Conservation (phyloP, 345 rosid genomes). For the Citrus reticulata region DNA sequence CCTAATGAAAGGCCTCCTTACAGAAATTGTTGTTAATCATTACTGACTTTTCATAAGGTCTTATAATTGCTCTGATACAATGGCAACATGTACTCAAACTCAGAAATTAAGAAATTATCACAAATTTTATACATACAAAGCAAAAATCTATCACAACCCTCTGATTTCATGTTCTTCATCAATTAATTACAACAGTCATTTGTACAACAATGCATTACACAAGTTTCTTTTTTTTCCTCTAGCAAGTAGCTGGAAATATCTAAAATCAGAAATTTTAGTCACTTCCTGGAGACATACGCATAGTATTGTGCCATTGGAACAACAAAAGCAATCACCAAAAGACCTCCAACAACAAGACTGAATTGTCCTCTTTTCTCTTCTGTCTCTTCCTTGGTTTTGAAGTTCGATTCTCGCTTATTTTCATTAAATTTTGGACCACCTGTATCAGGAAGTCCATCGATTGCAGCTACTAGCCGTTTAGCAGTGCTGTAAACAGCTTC, state of each 20-base stretch:
- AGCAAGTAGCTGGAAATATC: constrained; percentile 13
- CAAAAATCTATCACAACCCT: constrained; percentile 1
- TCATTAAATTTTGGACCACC: constrained; percentile 78
- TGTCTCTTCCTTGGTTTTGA: constrained; percentile 83
- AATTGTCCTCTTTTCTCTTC: constrained; percentile 97
- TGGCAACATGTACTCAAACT: not conserved
- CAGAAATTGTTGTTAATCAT: not conserved
- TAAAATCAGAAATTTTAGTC: constrained; percentile 11
- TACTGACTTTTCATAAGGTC: not conserved
- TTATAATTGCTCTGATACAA: not conserved
- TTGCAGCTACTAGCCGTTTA: constrained; percentile 82
- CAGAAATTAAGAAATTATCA: not conserved
- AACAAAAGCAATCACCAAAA: constrained; percentile 85
- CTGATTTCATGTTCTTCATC: constrained; percentile 25
- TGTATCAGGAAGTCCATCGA: constrained; percentile 92
- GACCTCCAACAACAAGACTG: constrained; percentile 89
- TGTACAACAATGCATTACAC: constrained; percentile 26
- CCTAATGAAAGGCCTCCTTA: not conserved
- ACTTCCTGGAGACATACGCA: constrained; percentile 87
- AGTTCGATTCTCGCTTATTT: constrained; percentile 84
- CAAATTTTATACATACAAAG: not conserved
- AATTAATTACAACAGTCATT: constrained; percentile 23
- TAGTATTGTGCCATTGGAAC: constrained; percentile 98
- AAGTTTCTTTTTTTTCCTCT: not conserved
- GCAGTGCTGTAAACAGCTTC: constrained; percentile 86